Base-by-base conservation (phyloP, 192 early-diverging fungal species). In the Backusella westeae region DNA sequence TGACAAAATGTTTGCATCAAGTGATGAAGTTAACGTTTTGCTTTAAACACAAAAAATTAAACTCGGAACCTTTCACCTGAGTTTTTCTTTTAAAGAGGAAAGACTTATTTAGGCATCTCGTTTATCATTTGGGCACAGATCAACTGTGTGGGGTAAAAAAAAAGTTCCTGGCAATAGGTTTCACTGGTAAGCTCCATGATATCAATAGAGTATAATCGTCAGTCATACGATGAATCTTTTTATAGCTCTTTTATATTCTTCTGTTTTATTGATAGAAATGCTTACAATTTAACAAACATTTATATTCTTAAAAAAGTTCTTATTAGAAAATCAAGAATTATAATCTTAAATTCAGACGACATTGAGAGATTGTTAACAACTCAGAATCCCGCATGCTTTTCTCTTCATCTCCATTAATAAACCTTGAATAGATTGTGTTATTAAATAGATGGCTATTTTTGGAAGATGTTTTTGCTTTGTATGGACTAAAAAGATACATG, bases 1-100 rank as follows among this genome's bases (percentile, higher is more conserved):
- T 63, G 56, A 63, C 56, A 12, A 63, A 63, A 32, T 26, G 26
- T 63, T 63, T 63, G 56, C 56, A 63, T 63, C 56, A 63, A 63
- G 56, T 63, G 56, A 63, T 14, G 10, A 63, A 10, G 56, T 63
- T 63, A 63, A 63, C 56, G 21, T 14, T 63, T 29, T 63, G 56
- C 56, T 63, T 63, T 63, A 63, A 29, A 63, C 23, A 63, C 56
- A 63, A 63, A 29, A 29, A 29, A 63, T 63, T n/a, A 63, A 63
- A 63, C 56, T 29, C 26, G 56, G 56, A 63, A 63, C 56, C 56
- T 23, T 56, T 12, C 56, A 63, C 23, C 56, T 63, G 56, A 63
- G 56, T 63, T 63, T 63, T 29, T 63, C 12, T 29, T 59, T 59
- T 49, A 44, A 49, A 49, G 17, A 44, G 14, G 21, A 59, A 4